These are phyloP conservation scores for Oryza glaberrima DNA, from an alignment of 176 grass and related monocot genomes.

Conservation along the genomic window DNA sequence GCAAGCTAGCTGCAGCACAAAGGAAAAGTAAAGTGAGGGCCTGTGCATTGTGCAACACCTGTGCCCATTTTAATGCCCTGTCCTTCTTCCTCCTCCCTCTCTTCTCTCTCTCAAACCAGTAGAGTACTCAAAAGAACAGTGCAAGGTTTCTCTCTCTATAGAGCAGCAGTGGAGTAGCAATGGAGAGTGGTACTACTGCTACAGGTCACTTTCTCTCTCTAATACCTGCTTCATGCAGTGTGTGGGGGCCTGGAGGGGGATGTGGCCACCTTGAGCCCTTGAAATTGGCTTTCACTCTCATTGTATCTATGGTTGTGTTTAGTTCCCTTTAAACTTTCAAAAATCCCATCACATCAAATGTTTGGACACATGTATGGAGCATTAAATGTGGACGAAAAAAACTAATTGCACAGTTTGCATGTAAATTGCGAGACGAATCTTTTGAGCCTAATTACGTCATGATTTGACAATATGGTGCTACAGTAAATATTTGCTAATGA, in stretches of 20 bases:
- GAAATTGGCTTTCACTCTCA: no score
- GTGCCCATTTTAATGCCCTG: conserved; percentile 42
- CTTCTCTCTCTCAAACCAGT: neutral
- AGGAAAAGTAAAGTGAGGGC: conserved; percentile 3
- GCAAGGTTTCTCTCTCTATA: neutral
- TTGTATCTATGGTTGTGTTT: no score
- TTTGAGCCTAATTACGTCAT: no score
- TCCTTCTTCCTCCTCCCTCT: neutral
- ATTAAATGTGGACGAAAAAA: no score
- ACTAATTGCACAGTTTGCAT: no score
- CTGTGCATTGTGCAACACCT: conserved; percentile 43
- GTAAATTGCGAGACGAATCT: no score
- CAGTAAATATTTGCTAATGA: no score
- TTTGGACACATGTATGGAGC: no score
- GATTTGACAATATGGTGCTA: no score
- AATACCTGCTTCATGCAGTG: neutral
- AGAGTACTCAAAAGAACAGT: neutral
- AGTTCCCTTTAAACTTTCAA: no score
- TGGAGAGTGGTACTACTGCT: neutral
- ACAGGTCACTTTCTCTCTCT: neutral
- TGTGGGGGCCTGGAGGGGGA: neutral
- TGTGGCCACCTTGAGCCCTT: neutral
- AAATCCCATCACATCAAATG: no score
- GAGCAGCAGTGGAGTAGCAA: neutral
- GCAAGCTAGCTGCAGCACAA: conserved; percentile 33